Evolutionary conservation across 768 basidiomycete species (phyloP).

Genomic region (Epithele typhae): DNA sequence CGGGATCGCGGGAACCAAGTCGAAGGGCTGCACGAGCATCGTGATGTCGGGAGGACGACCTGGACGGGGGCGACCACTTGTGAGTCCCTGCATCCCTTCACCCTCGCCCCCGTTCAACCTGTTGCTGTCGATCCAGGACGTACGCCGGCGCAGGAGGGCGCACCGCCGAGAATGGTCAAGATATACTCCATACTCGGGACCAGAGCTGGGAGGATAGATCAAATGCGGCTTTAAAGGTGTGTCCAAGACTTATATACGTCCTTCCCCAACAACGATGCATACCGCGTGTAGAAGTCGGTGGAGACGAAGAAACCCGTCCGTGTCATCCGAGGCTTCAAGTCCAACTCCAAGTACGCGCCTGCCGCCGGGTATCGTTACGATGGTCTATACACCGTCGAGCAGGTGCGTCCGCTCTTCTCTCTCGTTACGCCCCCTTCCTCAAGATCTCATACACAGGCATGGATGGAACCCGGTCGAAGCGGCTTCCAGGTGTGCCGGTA

Average conservation of each 20-base stretch:
- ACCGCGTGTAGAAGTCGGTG: slow-evolving; percentile 13
- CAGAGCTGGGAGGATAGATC: slow-evolving; percentile 11
- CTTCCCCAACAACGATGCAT: no score
- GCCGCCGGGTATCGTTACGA: slow-evolving; percentile 18
- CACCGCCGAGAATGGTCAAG: slow-evolving; percentile 4
- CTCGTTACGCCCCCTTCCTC: background rate
- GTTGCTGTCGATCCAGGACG: slow-evolving; percentile 1
- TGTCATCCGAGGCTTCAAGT: slow-evolving; percentile 13
- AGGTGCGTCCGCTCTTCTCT: slow-evolving; percentile 1
- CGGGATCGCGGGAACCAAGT: slow-evolving; percentile 15
- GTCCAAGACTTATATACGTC: no score
- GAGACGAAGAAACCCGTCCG: slow-evolving; percentile 15
- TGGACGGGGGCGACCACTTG: slow-evolving; percentile 17
- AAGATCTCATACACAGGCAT: slow-evolving; percentile 8
- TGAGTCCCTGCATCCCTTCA: slow-evolving; percentile 2
- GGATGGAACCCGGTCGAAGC: slow-evolving; percentile 14
- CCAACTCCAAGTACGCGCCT: slow-evolving; percentile 15
- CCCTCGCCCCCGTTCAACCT: background rate
- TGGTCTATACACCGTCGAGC: slow-evolving; percentile 14
- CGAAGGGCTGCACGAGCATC: slow-evolving; percentile 16
- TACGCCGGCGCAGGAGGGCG: slow-evolving; percentile 19
- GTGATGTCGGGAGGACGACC: slow-evolving; percentile 19
- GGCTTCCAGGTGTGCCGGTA: slow-evolving; percentile 17
- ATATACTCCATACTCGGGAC: slow-evolving; percentile 16
- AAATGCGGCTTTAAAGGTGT: slow-evolving; percentile 14